These are phyloP conservation scores for Arthonia radiata DNA, from an alignment of 495 filamentous ascomycete species.

Conservation along the genomic window DNA sequence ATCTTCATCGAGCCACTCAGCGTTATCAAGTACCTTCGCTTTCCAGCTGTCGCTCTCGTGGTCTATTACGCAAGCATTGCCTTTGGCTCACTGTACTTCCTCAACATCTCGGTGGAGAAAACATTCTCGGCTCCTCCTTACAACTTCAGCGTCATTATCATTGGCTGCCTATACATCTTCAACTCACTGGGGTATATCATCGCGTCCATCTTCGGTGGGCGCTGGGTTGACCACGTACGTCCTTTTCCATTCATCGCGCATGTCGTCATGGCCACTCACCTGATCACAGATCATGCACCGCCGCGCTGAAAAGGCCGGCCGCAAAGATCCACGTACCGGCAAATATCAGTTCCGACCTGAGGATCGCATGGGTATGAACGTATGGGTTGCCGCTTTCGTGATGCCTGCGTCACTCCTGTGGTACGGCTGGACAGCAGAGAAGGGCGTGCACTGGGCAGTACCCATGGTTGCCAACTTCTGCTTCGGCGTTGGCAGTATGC, in stretches of 20 bases:
- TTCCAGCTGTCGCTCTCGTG: slow-evolving; percentile 18
- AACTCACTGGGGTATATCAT: slow-evolving; percentile 3
- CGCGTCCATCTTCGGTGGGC: slow-evolving; percentile 1
- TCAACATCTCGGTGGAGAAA: slow-evolving; percentile 4
- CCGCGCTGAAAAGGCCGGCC: slow-evolving; percentile 1
- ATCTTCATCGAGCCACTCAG: slow-evolving; percentile 64
- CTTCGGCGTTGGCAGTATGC: slow-evolving; percentile 72
- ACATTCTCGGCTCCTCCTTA: slow-evolving; percentile 5
- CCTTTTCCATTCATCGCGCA: too few relatives aligned
- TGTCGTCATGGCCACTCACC: too few relatives aligned
- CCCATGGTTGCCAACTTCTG: slow-evolving; percentile 35
- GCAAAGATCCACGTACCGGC: slow-evolving; percentile 2
- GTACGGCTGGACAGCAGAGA: slow-evolving; percentile 5
- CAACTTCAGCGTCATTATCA: slow-evolving; percentile 2
- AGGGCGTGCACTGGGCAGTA: slow-evolving; percentile 2
- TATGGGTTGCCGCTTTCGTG: slow-evolving; percentile 2
- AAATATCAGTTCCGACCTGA: slow-evolving; percentile 2
- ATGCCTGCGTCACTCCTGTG: slow-evolving; percentile 4
- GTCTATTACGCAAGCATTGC: slow-evolving; percentile 4
- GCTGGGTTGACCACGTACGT: slow-evolving; percentile 4
- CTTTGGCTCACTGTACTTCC: slow-evolving; percentile 2
- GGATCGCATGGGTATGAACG: slow-evolving; percentile 5
- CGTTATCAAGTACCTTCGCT: slow-evolving; percentile 56
- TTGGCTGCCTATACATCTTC: slow-evolving; percentile 3
- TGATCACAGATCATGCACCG: slow-evolving; percentile 3